Evolutionary conservation across 495 filamentous ascomycete genomes (phyloP), one percentile per base, ranked within the genome.

Genomic region (Parmelia sp.): DNA sequence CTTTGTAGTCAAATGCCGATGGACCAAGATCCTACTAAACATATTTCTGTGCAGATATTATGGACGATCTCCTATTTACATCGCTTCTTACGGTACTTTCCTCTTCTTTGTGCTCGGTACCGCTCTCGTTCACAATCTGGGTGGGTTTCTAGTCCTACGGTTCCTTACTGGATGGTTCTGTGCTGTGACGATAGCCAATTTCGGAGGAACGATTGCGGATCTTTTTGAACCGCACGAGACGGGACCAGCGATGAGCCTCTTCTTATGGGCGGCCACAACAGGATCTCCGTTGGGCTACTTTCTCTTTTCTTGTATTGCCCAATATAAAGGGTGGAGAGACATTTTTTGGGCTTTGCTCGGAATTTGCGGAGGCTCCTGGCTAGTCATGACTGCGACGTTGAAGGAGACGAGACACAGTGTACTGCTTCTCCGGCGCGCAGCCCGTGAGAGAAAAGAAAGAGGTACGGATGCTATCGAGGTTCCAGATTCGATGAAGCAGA

Each of bases 341-440:
- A 74, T 79, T 21, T 79, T 81, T 69, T 82, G 77, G 79, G 72
- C 78, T 35, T 66, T 80, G 21, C 74, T 82, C 67, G 77, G 76
- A 17, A 76, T 80, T 40, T 76, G 74, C n/a, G 77, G 76, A 36
- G 77, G 72, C 3, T 65, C 77, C 44, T 79, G 74, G 76, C 59
- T 81, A 25, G 29, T 78, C 3, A 70, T 78, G 44, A 70, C 74
- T 23, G 17, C 75, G 35, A 76, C 75, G 2, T 69, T 80, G 7
- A 74, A 72, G 10, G 79, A 82, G 68, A 82, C 78, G 8, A 71
- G 77, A 17, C 77, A 80, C 65, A 72, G 73, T 39, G 65, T 74
- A 17, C 56, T 76, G 19, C 59, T 70, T 25, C 51, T 65, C 17
- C 66, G 65, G 39, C 62, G 68, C 6, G 64, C 71, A 66, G 57